phyloP scores from a whole-genome alignment of 441 rosid species.

The Pelargonium fulgidum region DNA sequence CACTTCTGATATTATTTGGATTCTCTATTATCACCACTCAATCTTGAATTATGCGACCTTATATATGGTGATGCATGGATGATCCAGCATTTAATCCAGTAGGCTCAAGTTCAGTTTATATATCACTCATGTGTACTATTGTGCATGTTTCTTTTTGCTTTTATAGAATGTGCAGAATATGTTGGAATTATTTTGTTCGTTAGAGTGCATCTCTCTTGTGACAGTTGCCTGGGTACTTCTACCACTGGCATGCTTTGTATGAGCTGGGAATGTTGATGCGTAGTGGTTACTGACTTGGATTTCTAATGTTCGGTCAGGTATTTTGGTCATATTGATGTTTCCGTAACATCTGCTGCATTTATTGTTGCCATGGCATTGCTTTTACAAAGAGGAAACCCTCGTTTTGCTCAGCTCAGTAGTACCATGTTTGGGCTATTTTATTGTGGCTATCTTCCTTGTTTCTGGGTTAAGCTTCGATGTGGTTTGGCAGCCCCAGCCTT shows the following conservation, averaged over 20 bases:
- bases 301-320: slow-evolving; percentile 43
- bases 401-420: slow-evolving; percentile 92
- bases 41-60: too few species aligned
- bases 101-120: neutral
- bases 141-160: neutral
- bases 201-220: neutral
- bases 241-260: neutral
- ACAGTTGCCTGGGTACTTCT: neutral
- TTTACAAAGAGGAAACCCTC: slow-evolving; percentile 80
- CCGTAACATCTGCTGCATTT: slow-evolving; percentile 75
- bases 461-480: slow-evolving; percentile 95
- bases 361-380: slow-evolving; percentile 73
- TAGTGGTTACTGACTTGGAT: slow-evolving; percentile 18
- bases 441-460: slow-evolving; percentile 92
- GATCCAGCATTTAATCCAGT: too few species aligned
- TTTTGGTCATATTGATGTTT: slow-evolving; percentile 73
- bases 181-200: neutral
- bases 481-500: slow-evolving; percentile 80
- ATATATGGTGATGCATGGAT: too few species aligned
- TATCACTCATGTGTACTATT: neutral
- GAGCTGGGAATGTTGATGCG: neutral
- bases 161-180: neutral
- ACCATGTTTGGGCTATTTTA: slow-evolving; percentile 86
- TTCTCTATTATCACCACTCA: too few species aligned
- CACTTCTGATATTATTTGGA: too few species aligned